Conservation (phyloP, 129 eudicot species). For the Calendula officinalis region DNA sequence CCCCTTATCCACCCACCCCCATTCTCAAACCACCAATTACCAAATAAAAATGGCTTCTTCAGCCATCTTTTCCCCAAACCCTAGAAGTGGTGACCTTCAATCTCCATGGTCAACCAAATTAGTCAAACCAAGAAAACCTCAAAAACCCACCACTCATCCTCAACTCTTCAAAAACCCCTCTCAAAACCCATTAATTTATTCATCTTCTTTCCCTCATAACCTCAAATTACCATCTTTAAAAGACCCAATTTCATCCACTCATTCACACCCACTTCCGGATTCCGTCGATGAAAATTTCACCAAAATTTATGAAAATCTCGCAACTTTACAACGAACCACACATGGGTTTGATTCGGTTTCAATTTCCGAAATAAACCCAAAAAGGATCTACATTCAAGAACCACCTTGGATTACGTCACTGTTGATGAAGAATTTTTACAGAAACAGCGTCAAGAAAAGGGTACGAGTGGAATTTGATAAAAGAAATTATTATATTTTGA, state of each 20-base stretch:
- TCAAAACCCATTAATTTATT: constrained; percentile 38
- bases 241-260: constrained; percentile 39
- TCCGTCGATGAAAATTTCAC: constrained; percentile 53
- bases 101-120: constrained; percentile 47
- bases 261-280: constrained; percentile 50
- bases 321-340: constrained; percentile 45
- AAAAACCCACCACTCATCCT: constrained; percentile 31
- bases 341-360: constrained; percentile 39
- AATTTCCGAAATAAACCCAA: constrained; percentile 20
- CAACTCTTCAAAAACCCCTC: constrained; percentile 40
- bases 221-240: constrained; percentile 56
- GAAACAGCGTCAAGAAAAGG: constrained; percentile 33
- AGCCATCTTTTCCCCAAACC: constrained; percentile 59
- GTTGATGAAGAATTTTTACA: constrained; percentile 48
- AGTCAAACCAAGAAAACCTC: constrained; percentile 35
- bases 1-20: constrained; percentile 37
- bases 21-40: constrained; percentile 19
- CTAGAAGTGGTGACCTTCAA: constrained; percentile 47
- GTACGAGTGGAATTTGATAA: constrained; percentile 56
- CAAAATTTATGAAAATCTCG: constrained; percentile 44
- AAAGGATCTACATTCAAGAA: constrained; percentile 59
- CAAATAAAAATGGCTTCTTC: constrained; percentile 53
- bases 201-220: constrained; percentile 57
- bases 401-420: constrained; percentile 83
- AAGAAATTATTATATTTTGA: constrained; percentile 54